Evolutionary conservation across 2,329 filamentous ascomycete genomes (phyloP).

Genomic region (Penicillium hordei): DNA sequence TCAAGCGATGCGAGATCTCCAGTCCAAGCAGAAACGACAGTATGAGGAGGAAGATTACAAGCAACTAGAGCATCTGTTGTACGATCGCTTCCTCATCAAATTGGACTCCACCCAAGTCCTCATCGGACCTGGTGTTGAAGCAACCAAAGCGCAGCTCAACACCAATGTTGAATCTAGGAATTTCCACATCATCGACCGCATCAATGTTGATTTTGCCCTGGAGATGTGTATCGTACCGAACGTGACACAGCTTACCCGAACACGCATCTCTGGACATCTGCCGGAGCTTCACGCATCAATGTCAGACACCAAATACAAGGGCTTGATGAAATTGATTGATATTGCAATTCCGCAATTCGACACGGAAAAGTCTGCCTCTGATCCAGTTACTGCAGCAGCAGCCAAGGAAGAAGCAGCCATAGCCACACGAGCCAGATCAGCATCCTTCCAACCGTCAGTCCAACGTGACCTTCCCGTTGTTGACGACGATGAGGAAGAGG

Average conservation of each 20-base stretch:
- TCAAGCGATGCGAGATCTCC: slow-evolving; percentile 82
- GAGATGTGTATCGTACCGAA: slow-evolving; percentile 97
- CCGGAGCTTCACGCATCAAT: slow-evolving; percentile 88
- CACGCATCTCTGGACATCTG: slow-evolving; percentile 86
- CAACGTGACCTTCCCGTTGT: slow-evolving; percentile 75
- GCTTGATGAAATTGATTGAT: slow-evolving; percentile 91
- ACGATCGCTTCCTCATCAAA: slow-evolving; percentile 93
- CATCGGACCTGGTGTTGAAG: slow-evolving; percentile 89
- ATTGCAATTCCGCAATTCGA: slow-evolving; percentile 87
- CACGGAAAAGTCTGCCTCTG: slow-evolving; percentile 43
- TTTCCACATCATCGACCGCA: slow-evolving; percentile 89
- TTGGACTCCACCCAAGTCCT: slow-evolving; percentile 92
- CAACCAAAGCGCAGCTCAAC: slow-evolving; percentile 78
- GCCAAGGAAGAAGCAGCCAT: slow-evolving; percentile 37
- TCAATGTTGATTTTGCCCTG: slow-evolving; percentile 96
- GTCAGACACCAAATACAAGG: slow-evolving; percentile 96
- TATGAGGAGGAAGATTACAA: slow-evolving; percentile 89
- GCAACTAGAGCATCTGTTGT: slow-evolving; percentile 88
- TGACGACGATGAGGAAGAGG: slow-evolving; percentile 62
- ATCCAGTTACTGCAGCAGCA: slow-evolving; percentile 26
- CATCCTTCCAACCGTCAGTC: slow-evolving; percentile 71
- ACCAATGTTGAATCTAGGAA: slow-evolving; percentile 66
- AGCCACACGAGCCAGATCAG: slow-evolving; percentile 57
- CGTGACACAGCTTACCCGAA: slow-evolving; percentile 85
- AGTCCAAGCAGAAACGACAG: slow-evolving; percentile 81